Percentiles rank a stretch among this genome's conserved stretches.
These are phyloP conservation scores for Diaporthe sp. DNA, from an alignment of 2,329 filamentous ascomycete genomes.

Conservation along the genomic window DNA sequence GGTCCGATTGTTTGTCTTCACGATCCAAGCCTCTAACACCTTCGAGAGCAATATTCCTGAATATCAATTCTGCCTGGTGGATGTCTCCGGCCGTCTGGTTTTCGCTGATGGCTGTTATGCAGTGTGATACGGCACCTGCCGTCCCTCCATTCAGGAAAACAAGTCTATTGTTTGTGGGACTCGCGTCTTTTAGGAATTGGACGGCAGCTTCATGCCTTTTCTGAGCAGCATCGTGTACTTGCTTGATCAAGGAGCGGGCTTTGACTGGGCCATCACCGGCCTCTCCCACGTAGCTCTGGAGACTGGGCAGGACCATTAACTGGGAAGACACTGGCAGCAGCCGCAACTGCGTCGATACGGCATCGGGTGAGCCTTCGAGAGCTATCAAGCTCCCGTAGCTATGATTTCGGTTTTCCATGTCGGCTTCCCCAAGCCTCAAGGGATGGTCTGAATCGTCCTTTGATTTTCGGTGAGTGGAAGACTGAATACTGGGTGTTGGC, in stretches of 20 bases:
- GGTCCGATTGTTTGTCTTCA: constrained; percentile 32
- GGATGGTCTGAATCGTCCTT: background rate
- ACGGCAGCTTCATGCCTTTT: constrained; percentile 64
- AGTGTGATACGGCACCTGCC: constrained; percentile 66
- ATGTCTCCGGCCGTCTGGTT: constrained; percentile 65
- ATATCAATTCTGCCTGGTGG: constrained; percentile 64
- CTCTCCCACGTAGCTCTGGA: constrained; percentile 62
- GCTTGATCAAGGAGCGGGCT: constrained; percentile 58
- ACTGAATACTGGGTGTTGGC: background rate
- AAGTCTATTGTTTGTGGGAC: constrained; percentile 63
- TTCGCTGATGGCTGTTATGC: constrained; percentile 67
- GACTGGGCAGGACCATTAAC: constrained; percentile 68
- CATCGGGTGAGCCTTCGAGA: constrained; percentile 70
- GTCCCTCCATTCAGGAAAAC: constrained; percentile 74
- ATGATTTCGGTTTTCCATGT: constrained; percentile 37
- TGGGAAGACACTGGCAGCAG: constrained; percentile 72
- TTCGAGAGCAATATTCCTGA: constrained; percentile 64
- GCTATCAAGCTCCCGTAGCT: constrained; percentile 68
- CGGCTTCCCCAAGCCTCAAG: background rate
- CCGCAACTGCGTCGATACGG: constrained; percentile 71
- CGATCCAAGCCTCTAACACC: constrained; percentile 51
- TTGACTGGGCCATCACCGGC: constrained; percentile 51
- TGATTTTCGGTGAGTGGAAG: background rate
- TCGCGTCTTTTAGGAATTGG: constrained; percentile 64
- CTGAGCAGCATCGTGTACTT: constrained; percentile 64